A percentile compares a stretch with the other conserved stretches of the same genome.
phyloP scores from a whole-genome alignment of 176 grass and related monocot genomes.

The Cenchrus americanus region DNA sequence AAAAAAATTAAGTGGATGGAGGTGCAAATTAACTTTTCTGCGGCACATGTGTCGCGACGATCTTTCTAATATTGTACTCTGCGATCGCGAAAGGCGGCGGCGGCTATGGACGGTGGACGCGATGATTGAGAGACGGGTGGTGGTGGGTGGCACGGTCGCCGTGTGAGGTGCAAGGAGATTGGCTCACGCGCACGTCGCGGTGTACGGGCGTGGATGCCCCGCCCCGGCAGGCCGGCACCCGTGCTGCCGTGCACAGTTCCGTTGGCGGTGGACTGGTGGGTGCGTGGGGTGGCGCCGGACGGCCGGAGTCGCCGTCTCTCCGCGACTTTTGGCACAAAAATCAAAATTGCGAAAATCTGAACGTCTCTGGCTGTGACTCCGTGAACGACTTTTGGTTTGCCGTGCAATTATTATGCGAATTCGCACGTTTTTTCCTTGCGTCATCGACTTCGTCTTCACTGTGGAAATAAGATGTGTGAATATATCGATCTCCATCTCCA shows the following conservation, averaged over 20 bases:
- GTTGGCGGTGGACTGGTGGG: neutral
- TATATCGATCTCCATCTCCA: too few relatives aligned
- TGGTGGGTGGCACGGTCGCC: neutral
- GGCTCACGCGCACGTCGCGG: conserved; percentile 10
- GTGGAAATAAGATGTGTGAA: neutral
- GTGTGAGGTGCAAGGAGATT: neutral
- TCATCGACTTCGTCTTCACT: neutral
- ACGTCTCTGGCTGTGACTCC: too few relatives aligned
- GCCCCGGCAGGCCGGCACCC: neutral
- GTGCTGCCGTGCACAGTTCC: neutral
- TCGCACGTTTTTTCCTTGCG: neutral
- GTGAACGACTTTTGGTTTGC: neutral
- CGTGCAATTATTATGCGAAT: neutral
- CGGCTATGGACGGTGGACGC: too few relatives aligned
- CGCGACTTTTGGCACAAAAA: neutral
- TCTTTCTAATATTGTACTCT: too few relatives aligned
- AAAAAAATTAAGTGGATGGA: too few relatives aligned
- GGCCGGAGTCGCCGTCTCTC: neutral
- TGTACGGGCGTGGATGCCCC: neutral
- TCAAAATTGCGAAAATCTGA: too few relatives aligned
- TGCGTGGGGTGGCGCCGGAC: neutral
- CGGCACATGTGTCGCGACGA: too few relatives aligned
- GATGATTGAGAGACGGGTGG: too few relatives aligned
- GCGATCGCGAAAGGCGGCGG: too few relatives aligned
- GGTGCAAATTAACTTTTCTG: too few relatives aligned